Percentiles rank a stretch among this genome's conserved stretches.
phyloP scores from a whole-genome alignment of 2,329 filamentous ascomycete species.

The Colletotrichum musicola region DNA sequence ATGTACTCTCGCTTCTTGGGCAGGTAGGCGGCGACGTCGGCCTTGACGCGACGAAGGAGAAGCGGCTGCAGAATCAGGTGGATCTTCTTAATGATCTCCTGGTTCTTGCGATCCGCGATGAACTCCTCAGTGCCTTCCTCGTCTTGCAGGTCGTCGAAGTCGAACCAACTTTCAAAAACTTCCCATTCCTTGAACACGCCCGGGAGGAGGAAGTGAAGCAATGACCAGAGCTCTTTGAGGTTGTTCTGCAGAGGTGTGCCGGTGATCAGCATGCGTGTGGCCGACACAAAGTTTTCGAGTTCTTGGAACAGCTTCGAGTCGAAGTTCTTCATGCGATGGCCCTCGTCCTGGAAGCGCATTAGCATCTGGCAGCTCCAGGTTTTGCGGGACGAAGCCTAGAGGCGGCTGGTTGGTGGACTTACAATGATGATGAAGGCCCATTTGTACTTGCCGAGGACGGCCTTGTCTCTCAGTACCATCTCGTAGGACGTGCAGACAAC shows the following conservation, averaged over 20 bases:
- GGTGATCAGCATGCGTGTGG: constrained; percentile 91
- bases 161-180: constrained; percentile 95
- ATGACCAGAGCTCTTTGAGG: constrained; percentile 91
- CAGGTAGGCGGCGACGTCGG: constrained; percentile 90
- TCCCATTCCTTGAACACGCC: constrained; percentile 94
- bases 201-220: constrained; percentile 92
- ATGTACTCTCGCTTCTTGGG: constrained; percentile 98
- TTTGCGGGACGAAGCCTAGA: not conserved
- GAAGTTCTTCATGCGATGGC: constrained; percentile 96
- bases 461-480: constrained; percentile 91
- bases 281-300: constrained; percentile 87
- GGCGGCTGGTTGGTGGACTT: constrained; percentile 46
- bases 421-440: constrained; percentile 99
- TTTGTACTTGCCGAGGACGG: constrained; percentile 83
- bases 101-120: constrained; percentile 77
- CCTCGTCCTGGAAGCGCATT: constrained; percentile 76
- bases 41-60: constrained; percentile 87
- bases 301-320: constrained; percentile 93
- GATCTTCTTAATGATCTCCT: constrained; percentile 75
- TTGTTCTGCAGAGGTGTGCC: constrained; percentile 98
- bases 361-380: constrained; percentile 16
- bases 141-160: constrained; percentile 92
- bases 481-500: constrained; percentile 97
- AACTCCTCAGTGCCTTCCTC: constrained; percentile 83
- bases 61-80: constrained; percentile 95